phyloP scores from a whole-genome alignment of 1,139 yeast genomes.

The Magnusiomyces paraingens region DNA sequence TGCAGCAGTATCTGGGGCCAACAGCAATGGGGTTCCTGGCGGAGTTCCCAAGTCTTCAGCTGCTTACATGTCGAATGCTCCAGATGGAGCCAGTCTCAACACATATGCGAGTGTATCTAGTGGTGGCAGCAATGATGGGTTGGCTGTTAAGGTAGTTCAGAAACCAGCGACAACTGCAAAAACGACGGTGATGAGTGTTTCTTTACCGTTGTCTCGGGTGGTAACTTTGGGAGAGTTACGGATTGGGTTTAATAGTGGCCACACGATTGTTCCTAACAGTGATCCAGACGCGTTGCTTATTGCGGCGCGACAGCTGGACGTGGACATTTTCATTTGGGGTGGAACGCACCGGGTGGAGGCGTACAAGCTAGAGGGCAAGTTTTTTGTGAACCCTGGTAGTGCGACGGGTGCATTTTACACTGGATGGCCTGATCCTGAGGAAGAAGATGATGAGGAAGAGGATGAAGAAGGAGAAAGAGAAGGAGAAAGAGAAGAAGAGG shows the following conservation, averaged over 20 bases:
- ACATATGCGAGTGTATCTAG: background rate
- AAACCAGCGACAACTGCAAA: background rate
- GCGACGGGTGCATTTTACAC: conserved; percentile 82
- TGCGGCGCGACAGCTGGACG: conserved; percentile 86
- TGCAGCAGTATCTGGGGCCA: conserved; percentile 1
- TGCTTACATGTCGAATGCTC: conserved; percentile 3
- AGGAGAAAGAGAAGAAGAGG: conserved; percentile 18
- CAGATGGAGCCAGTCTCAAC: conserved; percentile 1
- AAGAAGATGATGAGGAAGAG: conserved; percentile 26
- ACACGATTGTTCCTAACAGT: conserved; percentile 71
- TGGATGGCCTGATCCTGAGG: conserved; percentile 42
- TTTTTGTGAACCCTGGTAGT: conserved; percentile 91
- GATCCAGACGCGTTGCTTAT: conserved; percentile 82
- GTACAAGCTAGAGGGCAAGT: conserved; percentile 84
- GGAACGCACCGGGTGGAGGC: conserved; percentile 93
- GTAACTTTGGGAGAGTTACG: conserved; percentile 64
- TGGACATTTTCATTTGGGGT: conserved; percentile 92
- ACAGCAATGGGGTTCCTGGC: background rate
- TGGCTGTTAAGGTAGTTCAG: background rate
- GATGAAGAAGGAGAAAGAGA: conserved; percentile 26
- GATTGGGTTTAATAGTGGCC: conserved; percentile 83
- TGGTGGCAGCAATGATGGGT: background rate
- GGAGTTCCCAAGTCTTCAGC: background rate
- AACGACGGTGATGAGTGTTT: conserved; percentile 16
- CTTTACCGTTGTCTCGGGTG: conserved; percentile 58